These are phyloP conservation scores for Hymenoscyphus fructigenus DNA, from an alignment of 2,329 filamentous ascomycete genomes.

Conservation along the genomic window DNA sequence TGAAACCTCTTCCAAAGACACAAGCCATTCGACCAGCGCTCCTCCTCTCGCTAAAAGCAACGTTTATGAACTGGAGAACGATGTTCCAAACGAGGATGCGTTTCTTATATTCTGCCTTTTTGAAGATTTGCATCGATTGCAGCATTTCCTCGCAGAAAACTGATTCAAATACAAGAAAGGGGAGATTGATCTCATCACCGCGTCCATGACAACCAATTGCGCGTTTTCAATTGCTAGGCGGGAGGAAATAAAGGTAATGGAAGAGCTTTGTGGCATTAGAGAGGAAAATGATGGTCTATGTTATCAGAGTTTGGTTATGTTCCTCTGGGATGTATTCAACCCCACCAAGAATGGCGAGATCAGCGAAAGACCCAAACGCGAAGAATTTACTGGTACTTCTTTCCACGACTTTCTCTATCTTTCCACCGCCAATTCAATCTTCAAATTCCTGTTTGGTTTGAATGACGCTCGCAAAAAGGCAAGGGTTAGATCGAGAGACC, in stretches of 20 bases:
- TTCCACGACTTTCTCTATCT: no score
- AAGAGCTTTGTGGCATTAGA: no score
- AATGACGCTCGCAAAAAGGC: no score
- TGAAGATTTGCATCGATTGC: conserved; percentile 5
- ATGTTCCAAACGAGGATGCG: not conserved
- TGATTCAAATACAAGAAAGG: conserved; percentile 1
- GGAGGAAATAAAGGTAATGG: not conserved
- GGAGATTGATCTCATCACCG: not conserved
- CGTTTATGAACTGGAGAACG: not conserved
- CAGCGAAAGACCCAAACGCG: no score
- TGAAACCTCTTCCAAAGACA: not conserved
- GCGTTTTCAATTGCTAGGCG: not conserved
- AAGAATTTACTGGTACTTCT: no score
- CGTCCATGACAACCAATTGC: not conserved
- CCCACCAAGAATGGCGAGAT: no score
- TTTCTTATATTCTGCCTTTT: conserved; percentile 7
- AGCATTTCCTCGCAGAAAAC: not conserved
- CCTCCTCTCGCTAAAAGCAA: not conserved
- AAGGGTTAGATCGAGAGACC: no score
- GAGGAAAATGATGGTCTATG: no score
- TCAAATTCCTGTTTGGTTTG: no score
- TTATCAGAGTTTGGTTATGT: no score
- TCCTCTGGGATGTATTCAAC: no score
- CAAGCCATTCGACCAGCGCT: not conserved
- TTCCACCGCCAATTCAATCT: no score